Conservation (phyloP, 2,329 filamentous ascomycete genomes). For the Aspergillus ibericus region DNA sequence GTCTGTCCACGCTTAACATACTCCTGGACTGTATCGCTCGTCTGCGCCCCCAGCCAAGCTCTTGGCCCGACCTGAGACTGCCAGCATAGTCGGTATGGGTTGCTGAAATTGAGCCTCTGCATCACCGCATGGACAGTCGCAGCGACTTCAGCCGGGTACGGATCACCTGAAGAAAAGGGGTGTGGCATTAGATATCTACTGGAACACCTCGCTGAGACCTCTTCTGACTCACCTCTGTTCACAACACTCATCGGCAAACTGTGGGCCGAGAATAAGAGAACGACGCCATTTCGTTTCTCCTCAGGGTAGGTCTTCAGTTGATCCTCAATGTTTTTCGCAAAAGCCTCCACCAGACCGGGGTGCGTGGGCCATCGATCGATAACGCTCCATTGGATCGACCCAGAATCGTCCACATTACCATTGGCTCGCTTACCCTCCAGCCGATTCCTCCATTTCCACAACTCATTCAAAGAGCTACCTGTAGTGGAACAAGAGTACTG, state of each 20-base stretch:
- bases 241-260: slow-evolving; percentile 96
- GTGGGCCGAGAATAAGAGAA: slow-evolving; percentile 92
- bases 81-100: slow-evolving; percentile 94
- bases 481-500: slow-evolving; percentile 99
- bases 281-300: slow-evolving; percentile 74
- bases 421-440: slow-evolving; percentile 73
- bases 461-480: slow-evolving; percentile 90
- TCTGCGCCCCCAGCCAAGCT: slow-evolving; percentile 94
- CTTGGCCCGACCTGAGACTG: slow-evolving; percentile 96
- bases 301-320: slow-evolving; percentile 81
- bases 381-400: slow-evolving; percentile 89
- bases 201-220: neutral
- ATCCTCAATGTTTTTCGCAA: slow-evolving; percentile 87
- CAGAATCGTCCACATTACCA: slow-evolving; percentile 55
- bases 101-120: slow-evolving; percentile 80
- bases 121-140: slow-evolving; percentile 98
- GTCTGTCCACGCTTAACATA: slow-evolving; percentile 90
- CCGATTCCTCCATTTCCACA: slow-evolving; percentile 92
- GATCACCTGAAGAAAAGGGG: slow-evolving; percentile 63
- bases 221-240: slow-evolving; percentile 67
- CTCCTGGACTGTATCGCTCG: slow-evolving; percentile 79
- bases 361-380: slow-evolving; percentile 98
- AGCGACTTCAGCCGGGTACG: slow-evolving; percentile 92
- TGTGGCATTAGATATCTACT: neutral
- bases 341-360: slow-evolving; percentile 82